Base-by-base conservation (phyloP, 1,139 yeast species). In the Pichia sp. region DNA sequence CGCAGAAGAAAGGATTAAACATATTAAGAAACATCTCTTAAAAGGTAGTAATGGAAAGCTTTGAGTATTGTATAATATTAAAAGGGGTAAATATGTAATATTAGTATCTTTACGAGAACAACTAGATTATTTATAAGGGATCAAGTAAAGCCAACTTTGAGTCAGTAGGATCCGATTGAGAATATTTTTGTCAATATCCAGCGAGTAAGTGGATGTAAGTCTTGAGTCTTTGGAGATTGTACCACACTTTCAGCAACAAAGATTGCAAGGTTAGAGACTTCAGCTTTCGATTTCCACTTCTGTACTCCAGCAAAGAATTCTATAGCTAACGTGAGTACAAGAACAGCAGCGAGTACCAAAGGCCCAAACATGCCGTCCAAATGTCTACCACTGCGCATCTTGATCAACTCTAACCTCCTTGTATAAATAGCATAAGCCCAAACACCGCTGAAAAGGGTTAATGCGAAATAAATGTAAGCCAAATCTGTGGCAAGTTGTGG, bases 361-460 rank as follows among this genome's bases (percentile, higher is more conserved):
- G 99, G 99, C 5, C 99, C 99, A 55, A 87, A 63, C 49, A 95
- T 84, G 53, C 88, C 89, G 70, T 93, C 99, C 63, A 93, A 75
- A 69, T 91, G 97, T 62, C 78, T 80, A 52, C 93, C 95, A 42
- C 90, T 85, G 68, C 98, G 82, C 66, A 83, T 85, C 67, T 77
- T 80, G 66, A 93, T 93, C 56, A 85, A 78, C 42, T 75, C 76
- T 61, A 93, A 74, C 66, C 99, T 81, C 59, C 74, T 76, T 67
- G 80, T 71, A 70, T 87, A 93, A 52, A 85, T 81, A 60, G 74
- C 78, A 70, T 89, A 93, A 22, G 96, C 96, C 99, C 99, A 93
- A 40, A 82, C 61, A 48, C 95, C 93, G 45, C 89, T 76, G 66
- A 91, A 89, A 30, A 93, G 60, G 1, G 98, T 89, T 62, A 93